phyloP scores from a whole-genome alignment of 768 basidiomycete species.

The Kwoniella newhampshirensis region DNA sequence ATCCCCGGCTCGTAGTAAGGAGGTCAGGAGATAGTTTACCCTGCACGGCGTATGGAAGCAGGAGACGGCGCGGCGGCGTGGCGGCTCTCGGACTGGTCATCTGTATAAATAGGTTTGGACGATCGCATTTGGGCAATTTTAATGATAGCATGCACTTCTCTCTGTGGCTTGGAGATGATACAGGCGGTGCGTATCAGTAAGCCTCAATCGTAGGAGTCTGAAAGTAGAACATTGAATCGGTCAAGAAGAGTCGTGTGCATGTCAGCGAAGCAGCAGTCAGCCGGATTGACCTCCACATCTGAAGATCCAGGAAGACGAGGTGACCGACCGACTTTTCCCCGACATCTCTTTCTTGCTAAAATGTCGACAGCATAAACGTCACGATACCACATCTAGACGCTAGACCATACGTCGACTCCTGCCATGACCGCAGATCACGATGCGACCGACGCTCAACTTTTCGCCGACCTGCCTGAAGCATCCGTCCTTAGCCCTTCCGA shows the following conservation, averaged over 20 bases:
- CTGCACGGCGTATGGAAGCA: too few relatives aligned
- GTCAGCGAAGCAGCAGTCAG: too few relatives aligned
- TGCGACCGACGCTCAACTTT: conserved; percentile 13
- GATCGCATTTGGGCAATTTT: conserved; percentile 2
- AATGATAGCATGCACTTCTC: conserved; percentile 22
- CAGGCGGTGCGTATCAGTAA: too few relatives aligned
- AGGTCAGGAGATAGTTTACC: conserved; percentile 16
- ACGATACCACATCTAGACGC: too few relatives aligned
- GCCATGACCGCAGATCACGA: conserved; percentile 11
- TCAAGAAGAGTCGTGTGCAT: too few relatives aligned
- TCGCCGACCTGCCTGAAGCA: conserved; percentile 32
- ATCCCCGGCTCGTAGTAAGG: conserved; percentile 12
- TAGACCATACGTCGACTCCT: too few relatives aligned
- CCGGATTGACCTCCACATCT: background rate
- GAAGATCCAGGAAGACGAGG: background rate
- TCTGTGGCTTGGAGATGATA: background rate
- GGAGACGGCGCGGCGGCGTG: background rate
- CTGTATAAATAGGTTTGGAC: conserved; percentile 11
- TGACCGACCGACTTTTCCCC: background rate
- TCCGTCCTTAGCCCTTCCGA: conserved; percentile 47
- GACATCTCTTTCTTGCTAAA: too few relatives aligned
- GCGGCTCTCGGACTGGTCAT: too few relatives aligned
- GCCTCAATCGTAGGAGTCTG: too few relatives aligned
- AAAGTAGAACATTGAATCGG: too few relatives aligned
- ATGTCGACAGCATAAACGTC: too few relatives aligned